phyloP scores from a whole-genome alignment of 257 asterid genomes.

The Capsicum rhomboideum region DNA sequence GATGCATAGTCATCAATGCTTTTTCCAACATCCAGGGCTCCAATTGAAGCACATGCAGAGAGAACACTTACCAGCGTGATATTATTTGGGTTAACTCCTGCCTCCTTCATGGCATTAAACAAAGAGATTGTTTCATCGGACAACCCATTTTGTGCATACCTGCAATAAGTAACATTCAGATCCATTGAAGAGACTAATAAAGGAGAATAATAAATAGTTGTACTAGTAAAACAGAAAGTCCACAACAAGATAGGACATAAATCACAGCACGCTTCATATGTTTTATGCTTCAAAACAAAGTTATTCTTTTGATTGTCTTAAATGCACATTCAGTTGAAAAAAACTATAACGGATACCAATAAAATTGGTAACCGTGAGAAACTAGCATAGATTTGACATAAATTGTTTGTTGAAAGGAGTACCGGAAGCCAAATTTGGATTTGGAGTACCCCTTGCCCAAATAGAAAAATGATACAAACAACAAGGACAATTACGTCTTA shows the following conservation, averaged over 20 bases:
- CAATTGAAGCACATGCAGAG: conserved; percentile 82
- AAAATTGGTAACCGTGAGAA: not conserved
- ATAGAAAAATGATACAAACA: not conserved
- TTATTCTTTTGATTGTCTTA: not conserved
- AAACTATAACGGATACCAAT: not conserved
- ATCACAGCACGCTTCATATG: not conserved
- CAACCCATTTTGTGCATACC: conserved; percentile 80
- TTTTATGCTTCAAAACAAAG: not conserved
- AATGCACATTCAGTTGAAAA: not conserved
- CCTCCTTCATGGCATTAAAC: conserved; percentile 56
- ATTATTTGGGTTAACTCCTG: conserved; percentile 54
- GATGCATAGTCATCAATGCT: conserved; percentile 60
- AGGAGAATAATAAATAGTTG: not conserved
- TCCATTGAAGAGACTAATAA: not conserved
- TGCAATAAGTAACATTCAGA: conserved; percentile 18
- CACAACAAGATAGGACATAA: not conserved
- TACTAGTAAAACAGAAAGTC: not conserved
- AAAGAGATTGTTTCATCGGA: conserved; percentile 60
- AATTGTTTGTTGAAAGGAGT: not conserved
- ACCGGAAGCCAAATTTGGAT: not conserved
- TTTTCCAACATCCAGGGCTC: conserved; percentile 67
- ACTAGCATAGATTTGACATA: not conserved
- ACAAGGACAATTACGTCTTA: not conserved
- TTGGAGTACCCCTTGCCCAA: not conserved
- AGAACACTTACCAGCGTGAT: conserved; percentile 74